phyloP scores from a whole-genome alignment of 2,329 filamentous ascomycete species.

The Monosporascus sp. region DNA sequence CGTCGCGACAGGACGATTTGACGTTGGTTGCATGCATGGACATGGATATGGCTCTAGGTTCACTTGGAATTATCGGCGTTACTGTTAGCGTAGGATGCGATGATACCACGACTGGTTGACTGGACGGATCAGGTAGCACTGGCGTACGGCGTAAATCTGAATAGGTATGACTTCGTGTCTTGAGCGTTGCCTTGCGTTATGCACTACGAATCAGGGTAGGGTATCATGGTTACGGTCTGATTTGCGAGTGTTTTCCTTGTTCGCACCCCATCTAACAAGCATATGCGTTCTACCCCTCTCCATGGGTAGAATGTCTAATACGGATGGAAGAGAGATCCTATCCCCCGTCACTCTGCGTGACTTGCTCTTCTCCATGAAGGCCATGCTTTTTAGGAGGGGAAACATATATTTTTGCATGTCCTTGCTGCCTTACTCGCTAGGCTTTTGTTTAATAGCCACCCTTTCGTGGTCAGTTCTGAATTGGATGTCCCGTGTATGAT shows the following conservation, averaged over 20 bases:
- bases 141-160: background rate
- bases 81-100: background rate
- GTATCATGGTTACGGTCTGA: background rate
- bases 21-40: background rate
- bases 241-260: constrained; percentile 2
- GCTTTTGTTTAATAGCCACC: too few relatives aligned
- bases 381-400: constrained; percentile 43
- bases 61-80: background rate
- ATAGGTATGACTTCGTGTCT: background rate
- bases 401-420: constrained; percentile 23
- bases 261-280: constrained; percentile 40
- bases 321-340: constrained; percentile 45
- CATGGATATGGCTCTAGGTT: constrained; percentile 20
- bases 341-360: constrained; percentile 49
- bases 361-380: constrained; percentile 43
- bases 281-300: constrained; percentile 48
- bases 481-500: too few relatives aligned
- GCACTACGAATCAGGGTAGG: background rate
- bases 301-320: constrained; percentile 51
- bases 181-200: background rate
- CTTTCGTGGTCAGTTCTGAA: too few relatives aligned
- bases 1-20: background rate
- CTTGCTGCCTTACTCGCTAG: too few relatives aligned
- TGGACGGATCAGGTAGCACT: background rate
- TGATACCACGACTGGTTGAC: constrained; percentile 4